Evolutionary conservation across 768 basidiomycete genomes (phyloP), one percentile per base, ranked within the genome.

Genomic region (Amanita molliuscula): DNA sequence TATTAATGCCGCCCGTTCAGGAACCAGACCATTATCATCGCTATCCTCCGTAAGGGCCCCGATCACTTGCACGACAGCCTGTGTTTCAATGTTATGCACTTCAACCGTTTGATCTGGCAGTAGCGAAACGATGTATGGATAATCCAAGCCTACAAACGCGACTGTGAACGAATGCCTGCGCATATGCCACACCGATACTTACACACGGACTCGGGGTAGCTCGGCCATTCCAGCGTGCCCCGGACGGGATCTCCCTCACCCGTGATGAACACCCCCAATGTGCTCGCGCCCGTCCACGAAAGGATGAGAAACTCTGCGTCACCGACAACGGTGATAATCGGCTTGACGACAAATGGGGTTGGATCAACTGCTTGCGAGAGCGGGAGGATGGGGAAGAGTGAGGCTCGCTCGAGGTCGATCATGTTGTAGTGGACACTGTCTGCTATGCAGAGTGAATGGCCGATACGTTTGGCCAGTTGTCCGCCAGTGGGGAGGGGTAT

Each of bases 241-340:
- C 93, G 76, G 6, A 91, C 83, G 4, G 94, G 91, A 63, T 95
- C 92, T 0, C 91, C 93, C 2, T 79, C 77, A 0, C 81, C 78
- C 11, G 78, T 89, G 55, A 97, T 73, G 57, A 97, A 98, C 8
- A 98, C 68, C 0, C 94, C 94, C 35, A 97, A 69, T 0, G 88
- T 88, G 47, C 76, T 80, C 3, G 72, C 67, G 11, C 89, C 94
- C 1, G 84, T 92, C 78, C 85, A 93, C 2, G 87, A 88, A 13
- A 90, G 71, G 18, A 96, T 73, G 37, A 97, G 74, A 56, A 93
- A 96, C 63, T 96, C 93, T 55, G 77, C 79, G 26, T 79, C 78
- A 31, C 76, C 73, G 21, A 94, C 77, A 20, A 90, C 78, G 1
- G 81, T 78, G 43, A 95, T 88, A 21, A 76, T 78, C 0, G 90